phyloP scores from a whole-genome alignment of 352 stramenopile genomes.

The Globisporangium splendens region DNA sequence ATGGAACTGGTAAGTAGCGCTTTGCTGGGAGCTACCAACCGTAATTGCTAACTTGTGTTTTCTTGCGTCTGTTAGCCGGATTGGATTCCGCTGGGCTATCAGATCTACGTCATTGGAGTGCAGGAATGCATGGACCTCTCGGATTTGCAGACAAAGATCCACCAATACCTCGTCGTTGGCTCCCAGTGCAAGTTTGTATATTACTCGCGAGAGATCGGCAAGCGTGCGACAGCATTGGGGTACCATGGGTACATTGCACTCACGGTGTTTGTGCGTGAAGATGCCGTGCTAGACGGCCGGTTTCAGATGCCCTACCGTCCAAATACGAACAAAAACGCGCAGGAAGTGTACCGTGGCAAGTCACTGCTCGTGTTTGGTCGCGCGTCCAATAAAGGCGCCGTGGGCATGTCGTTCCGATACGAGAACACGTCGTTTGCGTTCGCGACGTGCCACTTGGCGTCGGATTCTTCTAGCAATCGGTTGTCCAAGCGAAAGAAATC shows the following conservation, averaged over 20 bases:
- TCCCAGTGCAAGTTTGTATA: conserved; percentile 65
- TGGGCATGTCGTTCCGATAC: conserved; percentile 59
- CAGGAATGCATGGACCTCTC: conserved; percentile 84
- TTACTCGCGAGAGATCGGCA: conserved; percentile 82
- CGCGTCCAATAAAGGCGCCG: conserved; percentile 68
- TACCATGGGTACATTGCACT: conserved; percentile 89
- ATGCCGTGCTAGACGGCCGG: conserved; percentile 49
- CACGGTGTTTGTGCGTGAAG: conserved; percentile 75
- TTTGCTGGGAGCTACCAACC: no score
- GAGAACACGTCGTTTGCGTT: conserved; percentile 63
- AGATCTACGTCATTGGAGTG: conserved; percentile 21
- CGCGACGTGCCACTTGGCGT: conserved; percentile 81
- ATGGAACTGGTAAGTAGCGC: conserved; percentile 35
- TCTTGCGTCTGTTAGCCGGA: conserved; percentile 17
- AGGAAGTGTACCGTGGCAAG: conserved; percentile 77
- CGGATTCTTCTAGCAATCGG: conserved; percentile 66
- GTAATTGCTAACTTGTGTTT: not conserved
- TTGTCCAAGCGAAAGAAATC: conserved; percentile 24
- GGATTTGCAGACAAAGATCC: conserved; percentile 65
- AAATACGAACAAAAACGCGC: conserved; percentile 49
- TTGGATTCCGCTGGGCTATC: conserved; percentile 58
- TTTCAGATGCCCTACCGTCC: conserved; percentile 67
- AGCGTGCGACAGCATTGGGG: conserved; percentile 64
- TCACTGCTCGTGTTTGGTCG: conserved; percentile 74
- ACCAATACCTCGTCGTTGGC: conserved; percentile 48